Base-by-base conservation (phyloP, 2,329 filamentous ascomycete species). In the Aspergillus viridinutans region DNA sequence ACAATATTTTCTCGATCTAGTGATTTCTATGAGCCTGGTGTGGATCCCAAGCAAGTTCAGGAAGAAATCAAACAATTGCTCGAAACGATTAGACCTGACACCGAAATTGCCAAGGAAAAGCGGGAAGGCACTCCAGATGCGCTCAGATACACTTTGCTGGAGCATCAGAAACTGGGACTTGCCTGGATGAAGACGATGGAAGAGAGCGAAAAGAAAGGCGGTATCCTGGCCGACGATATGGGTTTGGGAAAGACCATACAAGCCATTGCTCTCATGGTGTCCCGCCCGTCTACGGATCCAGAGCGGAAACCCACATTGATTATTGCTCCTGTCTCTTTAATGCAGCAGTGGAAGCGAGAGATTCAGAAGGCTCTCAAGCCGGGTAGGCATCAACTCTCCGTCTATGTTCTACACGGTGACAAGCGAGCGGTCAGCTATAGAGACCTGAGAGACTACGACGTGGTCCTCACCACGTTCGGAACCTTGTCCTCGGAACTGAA, bases 181-280 rank as follows among this genome's bases (percentile, higher is more conserved):
- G 81, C 85, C 1, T 94, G 90, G 90, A 83, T 94, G 76, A 85
- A 85, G 65, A 82, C 83, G 6, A 89, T 87, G 79, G 90, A 93
- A 71, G 80, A 84, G 56, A 85, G 89, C 8, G 80, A 77, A 2
- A 85, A 86, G 53, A 91, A 89, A 65, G 90, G 90, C 20, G 88
- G 89, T 23, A 90, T 93, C 55, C 78, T 92, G 25, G 88, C 87
- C 1, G 89, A 91, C 66, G 89, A 91, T 61, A 94, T 93, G 90
- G 90, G 90, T 7, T 77, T 93, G 10, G 90, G 90, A 7, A 93
- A 94, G 74, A 93, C 90, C 0, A 87, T 96, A 25, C 90, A 93
- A 59, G 87, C 90, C 4, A 79, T 97, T 23, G 84, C 92, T 3
- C 80, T 96, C 47, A 89, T 96, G 64, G 79, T 90, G 12, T 82